Evolutionary conservation across 75 land plant genomes (phyloP).

Genomic region (Ceratopteris richardii): DNA sequence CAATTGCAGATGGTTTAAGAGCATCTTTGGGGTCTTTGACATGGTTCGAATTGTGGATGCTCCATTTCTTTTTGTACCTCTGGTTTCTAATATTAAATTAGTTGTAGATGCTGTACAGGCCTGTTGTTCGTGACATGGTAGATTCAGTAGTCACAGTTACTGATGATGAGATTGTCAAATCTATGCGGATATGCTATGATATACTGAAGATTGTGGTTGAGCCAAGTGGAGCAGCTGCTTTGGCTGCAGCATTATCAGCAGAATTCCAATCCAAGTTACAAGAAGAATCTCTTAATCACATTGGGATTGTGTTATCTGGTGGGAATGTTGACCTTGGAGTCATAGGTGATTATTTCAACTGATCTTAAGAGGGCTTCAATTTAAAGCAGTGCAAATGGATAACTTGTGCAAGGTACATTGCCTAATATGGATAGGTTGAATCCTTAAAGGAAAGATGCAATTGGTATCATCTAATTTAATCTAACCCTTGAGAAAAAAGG

Average conservation of each 20-base stretch:
- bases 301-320: constrained; percentile 83
- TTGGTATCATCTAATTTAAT: no score
- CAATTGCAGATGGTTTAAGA: constrained; percentile 85
- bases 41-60: no score
- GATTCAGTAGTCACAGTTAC: constrained; percentile 64
- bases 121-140: constrained; percentile 74
- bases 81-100: no score
- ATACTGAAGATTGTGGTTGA: constrained; percentile 75
- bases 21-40: constrained; percentile 76
- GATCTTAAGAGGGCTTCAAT: constrained; percentile 6
- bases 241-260: constrained; percentile 67
- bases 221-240: constrained; percentile 87
- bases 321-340: constrained; percentile 70
- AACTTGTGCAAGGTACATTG: no score
- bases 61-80: no score
- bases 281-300: constrained; percentile 26
- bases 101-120: constrained; percentile 43
- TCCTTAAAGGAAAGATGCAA: no score
- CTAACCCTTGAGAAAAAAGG: no score
- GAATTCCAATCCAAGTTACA: constrained; percentile 35
- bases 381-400: no score
- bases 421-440: no score
- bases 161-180: constrained; percentile 60
- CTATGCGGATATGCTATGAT: constrained; percentile 77
- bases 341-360: constrained; percentile 54